Evolutionary conservation across 2,329 filamentous ascomycete species (phyloP), one percentile per base, ranked within the genome.

Genomic region (Phaeosphaeriaceae sp.): DNA sequence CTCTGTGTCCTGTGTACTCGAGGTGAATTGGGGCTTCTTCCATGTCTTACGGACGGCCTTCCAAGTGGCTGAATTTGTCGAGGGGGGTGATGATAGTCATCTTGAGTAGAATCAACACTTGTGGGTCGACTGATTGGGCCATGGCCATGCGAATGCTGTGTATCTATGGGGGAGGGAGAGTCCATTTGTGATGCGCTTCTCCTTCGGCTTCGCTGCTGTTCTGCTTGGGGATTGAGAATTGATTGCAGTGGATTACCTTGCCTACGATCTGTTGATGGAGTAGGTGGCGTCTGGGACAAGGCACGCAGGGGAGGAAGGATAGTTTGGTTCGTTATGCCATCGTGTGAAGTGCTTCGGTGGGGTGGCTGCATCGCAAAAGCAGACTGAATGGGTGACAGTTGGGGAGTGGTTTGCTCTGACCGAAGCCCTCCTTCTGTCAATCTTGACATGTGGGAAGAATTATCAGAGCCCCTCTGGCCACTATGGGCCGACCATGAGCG

Each of bases 1-100:
- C 81, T 84, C 15, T 79, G 74, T 20, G 80, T 76, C 52, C 83
- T 79, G 45, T 75, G 74, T 33, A 78, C 43, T 4, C 64, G 71
- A 8, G 84, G 83, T 8, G 85, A 86, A 55, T 79, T 77, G 1
- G 85, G 83, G 9, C 81, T 85, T 52, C 85, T 64, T n/a, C 83
- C 79, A 28, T 79, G 79, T 55, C 83, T 75, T 46, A 73, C 39
- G 36, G 62, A 53, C 30, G 62, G 63, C 21, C 58, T 60, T 32
- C 60, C 58, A 23, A 64, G 64, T 4, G 60, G 63, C 33, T 58
- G 66, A 47, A 63, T 71, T 15, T 46, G 61, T 46, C 63, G 63
- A 13, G 46, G 54, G n/a, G 57, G 48, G 9, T 55, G 49, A 11
- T 54, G 53, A 26, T 26, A 26, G 1, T 69, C 68, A 7, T 62